phyloP scores from a whole-genome alignment of 2,329 filamentous ascomycete genomes.

The Colletotrichum coccodes region DNA sequence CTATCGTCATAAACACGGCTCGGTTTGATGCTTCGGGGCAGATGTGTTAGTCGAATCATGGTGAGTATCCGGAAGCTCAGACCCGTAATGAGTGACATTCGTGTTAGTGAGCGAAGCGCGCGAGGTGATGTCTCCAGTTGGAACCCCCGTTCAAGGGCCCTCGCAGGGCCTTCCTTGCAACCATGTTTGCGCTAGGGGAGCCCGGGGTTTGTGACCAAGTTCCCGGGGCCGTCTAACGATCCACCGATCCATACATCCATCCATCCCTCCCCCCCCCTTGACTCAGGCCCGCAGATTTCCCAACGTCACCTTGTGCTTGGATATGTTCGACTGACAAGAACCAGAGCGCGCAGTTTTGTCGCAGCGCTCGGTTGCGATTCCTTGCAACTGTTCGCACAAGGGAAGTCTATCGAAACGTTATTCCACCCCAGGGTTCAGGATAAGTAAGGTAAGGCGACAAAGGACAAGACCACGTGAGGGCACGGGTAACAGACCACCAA shows the following conservation, averaged over 20 bases:
- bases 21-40: no score
- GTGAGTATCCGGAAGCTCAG: not conserved
- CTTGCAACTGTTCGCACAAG: not conserved
- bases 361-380: not conserved
- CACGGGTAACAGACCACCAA: not conserved
- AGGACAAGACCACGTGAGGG: not conserved
- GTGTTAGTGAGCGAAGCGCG: not conserved
- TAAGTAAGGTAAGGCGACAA: not conserved
- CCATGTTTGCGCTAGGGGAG: not conserved
- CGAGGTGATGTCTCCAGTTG: not conserved
- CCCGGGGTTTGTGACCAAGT: not conserved
- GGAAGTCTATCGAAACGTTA: not conserved
- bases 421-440: not conserved
- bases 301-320: not conserved
- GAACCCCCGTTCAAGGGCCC: no score
- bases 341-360: not conserved
- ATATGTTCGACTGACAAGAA: not conserved
- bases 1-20: not conserved
- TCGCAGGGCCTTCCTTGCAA: not conserved
- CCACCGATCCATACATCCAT: not conserved
- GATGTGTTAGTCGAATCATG: not conserved
- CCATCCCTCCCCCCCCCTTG: not conserved
- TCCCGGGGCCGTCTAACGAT: not conserved
- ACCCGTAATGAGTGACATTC: not conserved
- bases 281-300: not conserved